Evolutionary conservation across 805 yeast genomes (phyloP), one percentile per base, ranked within the genome.

Genomic region (Scheffersomyces ergatensis): DNA sequence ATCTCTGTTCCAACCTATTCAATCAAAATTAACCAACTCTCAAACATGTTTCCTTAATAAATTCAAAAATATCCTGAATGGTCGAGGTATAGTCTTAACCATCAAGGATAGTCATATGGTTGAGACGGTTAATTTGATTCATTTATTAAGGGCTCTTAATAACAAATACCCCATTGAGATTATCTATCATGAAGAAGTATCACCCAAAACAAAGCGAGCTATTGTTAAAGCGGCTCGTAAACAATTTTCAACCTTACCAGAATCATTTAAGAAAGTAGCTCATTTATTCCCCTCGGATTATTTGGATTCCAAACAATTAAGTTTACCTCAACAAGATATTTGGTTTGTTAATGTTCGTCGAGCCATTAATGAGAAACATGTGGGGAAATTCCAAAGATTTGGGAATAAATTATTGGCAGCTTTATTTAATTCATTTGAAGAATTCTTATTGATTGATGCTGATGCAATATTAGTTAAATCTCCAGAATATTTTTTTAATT

Each of bases 311-410:
- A 34, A 44, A 14, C 39, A 44, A 23, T 46, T 51, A 3, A 65
- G 66, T 2, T 51, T 60, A 38, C 66, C 64, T 3, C 48, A 49
- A 33, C 70, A n/a, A n/a, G n/a, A n/a, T n/a, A n/a, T n/a, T n/a
- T n/a, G n/a, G n/a, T n/a, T n/a, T n/a, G n/a, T n/a, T n/a, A n/a
- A n/a, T n/a, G n/a, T n/a, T n/a, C n/a, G n/a, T n/a, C n/a, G n/a
- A n/a, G n/a, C n/a, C n/a, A n/a, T n/a, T n/a, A n/a, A n/a, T n/a
- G n/a, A n/a, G n/a, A n/a, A n/a, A n/a, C n/a, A n/a, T n/a, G n/a
- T n/a, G n/a, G n/a, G n/a, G n/a, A n/a, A n/a, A n/a, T n/a, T n/a
- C n/a, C n/a, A n/a, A n/a, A n/a, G n/a, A n/a, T n/a, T n/a, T n/a
- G n/a, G n/a, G n/a, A n/a, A n/a, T n/a, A n/a, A n/a, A n/a, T n/a